Conservation (phyloP, 768 basidiomycete genomes). For the Ramaria sp. region DNA sequence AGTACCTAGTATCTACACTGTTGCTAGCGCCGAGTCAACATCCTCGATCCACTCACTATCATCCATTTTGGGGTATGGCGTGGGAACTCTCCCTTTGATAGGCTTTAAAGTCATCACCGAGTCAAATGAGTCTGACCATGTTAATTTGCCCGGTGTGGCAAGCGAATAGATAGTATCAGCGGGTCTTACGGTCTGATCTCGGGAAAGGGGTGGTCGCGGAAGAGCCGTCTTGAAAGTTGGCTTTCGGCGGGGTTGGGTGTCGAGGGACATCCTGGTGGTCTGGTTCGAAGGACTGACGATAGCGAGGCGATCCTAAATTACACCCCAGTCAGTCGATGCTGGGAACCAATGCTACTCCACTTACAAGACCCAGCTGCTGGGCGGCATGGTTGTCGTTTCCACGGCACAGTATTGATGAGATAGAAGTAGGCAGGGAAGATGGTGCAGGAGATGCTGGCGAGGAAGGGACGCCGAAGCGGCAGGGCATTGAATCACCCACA, state of each 20-base stretch:
- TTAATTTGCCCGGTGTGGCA: neutral
- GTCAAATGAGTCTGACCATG: neutral
- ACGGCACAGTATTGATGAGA: neutral
- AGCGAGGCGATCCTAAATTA: too few relatives aligned
- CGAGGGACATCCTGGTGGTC: neutral
- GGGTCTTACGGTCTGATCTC: neutral
- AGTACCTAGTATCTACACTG: neutral
- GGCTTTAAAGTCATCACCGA: neutral
- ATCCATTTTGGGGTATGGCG: neutral
- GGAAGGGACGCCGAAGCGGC: neutral
- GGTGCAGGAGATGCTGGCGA: neutral
- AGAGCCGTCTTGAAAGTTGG: neutral
- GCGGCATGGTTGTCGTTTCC: too few relatives aligned
- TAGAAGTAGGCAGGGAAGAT: neutral
- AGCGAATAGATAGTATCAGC: neutral
- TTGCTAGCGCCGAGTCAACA: neutral
- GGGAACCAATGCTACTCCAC: too few relatives aligned
- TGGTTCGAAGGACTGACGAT: too few relatives aligned
- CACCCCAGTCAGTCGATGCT: too few relatives aligned
- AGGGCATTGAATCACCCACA: neutral
- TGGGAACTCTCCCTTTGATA: neutral
- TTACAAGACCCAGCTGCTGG: too few relatives aligned
- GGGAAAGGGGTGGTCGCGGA: neutral
- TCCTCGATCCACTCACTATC: slow-evolving; percentile 1
- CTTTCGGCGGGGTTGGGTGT: neutral